Evolutionary conservation across 2,329 filamentous ascomycete genomes (phyloP).

Genomic region (Ophiobolus disseminans): DNA sequence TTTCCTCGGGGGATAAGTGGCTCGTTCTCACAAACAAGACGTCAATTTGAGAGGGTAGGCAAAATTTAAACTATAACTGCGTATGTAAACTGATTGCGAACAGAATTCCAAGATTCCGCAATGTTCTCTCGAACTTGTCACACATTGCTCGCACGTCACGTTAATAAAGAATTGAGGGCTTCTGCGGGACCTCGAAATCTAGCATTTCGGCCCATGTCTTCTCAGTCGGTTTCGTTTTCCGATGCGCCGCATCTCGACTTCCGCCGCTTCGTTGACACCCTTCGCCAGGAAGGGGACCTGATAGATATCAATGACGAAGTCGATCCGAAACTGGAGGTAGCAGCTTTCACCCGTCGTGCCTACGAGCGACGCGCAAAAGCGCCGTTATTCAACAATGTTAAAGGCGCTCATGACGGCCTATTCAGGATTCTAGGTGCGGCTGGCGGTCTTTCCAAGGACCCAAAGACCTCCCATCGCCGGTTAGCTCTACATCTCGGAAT

Average conservation of each 20-base stretch:
- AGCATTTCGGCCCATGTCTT: not conserved
- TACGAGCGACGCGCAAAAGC: constrained; percentile 57
- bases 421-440: constrained; percentile 59
- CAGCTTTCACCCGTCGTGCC: constrained; percentile 57
- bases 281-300: constrained; percentile 39
- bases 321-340: constrained; percentile 16
- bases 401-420: constrained; percentile 55
- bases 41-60: no score
- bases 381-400: constrained; percentile 61
- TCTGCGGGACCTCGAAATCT: not conserved
- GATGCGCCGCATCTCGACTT: constrained; percentile 43
- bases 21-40: no score
- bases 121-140: no score
- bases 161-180: not conserved
- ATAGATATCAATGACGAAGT: constrained; percentile 12
- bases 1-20: no score
- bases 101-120: no score
- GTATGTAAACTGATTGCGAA: no score
- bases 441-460: constrained; percentile 44
- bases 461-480: constrained; percentile 1
- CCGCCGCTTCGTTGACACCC: constrained; percentile 57
- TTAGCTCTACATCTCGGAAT: constrained; percentile 9
- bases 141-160: no score
- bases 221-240: not conserved
- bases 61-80: no score